Evolutionary conservation across 164 flowering plant genomes (phyloP), one percentile per base, ranked within the genome.

Genomic region (Cinnamomum micranthum): DNA sequence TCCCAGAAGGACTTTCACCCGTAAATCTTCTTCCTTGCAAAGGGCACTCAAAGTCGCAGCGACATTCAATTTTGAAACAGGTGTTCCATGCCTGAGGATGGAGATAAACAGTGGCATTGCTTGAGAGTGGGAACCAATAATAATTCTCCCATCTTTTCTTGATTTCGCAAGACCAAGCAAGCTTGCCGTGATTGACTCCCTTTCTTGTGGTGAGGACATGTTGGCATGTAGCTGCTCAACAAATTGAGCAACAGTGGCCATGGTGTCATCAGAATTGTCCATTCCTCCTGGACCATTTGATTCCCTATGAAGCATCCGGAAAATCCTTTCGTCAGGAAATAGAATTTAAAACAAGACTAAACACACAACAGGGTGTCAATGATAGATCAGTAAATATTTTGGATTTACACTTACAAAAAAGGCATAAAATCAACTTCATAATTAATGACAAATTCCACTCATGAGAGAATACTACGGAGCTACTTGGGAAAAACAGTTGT

Each of bases 41-140:
- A 93, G 80, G 59, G 78, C 84, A 76, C 83, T 83, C 24, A 93
- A 82, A 73, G 86, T 90, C 63, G 84, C 74, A 74, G 97, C 95
- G 74, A 88, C 92, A 85, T 93, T 91, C 1, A 87, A 84, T 85
- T 89, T 93, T 65, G 95, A 90, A 13, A 72, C 58, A 17, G 85
- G 79, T n/a, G 94, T 88, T 14, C 95, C 98, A 81, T 52, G 86
- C 77, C 98, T 85, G 58, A 93, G 90, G 59, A 93, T 72, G 47
- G 91, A 87, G 76, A 93, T 83, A 74, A 93, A 88, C 81, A 93
- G 80, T 55, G 97, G 92, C 91, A 93, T 89, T 79, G 98, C 94
- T 75, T 89, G 97, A 63, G 87, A 74, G 81, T 91, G 97, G 58
- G 93, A 87, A 69, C 95, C 97, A 73, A 93, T 88, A 55, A 91